phyloP scores from a whole-genome alignment of 768 basidiomycete species.

The Leucocoprinus leucothites region DNA sequence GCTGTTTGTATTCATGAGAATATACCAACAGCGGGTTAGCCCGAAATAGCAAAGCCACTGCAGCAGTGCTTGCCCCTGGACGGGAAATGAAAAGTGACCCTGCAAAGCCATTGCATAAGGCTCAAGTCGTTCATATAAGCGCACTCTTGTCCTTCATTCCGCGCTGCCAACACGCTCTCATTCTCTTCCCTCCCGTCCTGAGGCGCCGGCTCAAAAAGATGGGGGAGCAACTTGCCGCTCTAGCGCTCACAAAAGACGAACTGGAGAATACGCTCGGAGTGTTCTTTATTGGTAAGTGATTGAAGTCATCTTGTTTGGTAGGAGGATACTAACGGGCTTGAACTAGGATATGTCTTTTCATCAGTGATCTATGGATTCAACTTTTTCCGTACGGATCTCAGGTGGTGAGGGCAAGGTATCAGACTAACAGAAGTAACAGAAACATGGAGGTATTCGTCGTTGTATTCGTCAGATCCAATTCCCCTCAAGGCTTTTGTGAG shows the following conservation, averaged over 20 bases:
- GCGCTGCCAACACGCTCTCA: background rate
- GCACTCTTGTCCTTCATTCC: background rate
- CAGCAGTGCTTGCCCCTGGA: background rate
- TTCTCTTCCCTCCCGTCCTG: background rate
- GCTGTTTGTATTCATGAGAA: background rate
- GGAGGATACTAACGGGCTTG: background rate
- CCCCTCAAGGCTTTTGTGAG: constrained; percentile 20
- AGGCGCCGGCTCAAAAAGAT: background rate
- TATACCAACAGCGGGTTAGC: background rate
- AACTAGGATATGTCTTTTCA: constrained; percentile 22
- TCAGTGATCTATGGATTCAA: constrained; percentile 27
- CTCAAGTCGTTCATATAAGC: background rate
- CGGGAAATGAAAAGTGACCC: background rate
- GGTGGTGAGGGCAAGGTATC: background rate
- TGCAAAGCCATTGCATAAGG: background rate
- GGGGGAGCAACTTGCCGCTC: background rate
- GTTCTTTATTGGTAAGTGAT: constrained; percentile 21
- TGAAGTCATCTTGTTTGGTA: background rate
- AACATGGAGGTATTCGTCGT: constrained; percentile 25
- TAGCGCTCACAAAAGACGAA: constrained; percentile 10
- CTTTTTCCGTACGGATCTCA: constrained; percentile 23
- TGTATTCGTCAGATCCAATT: constrained; percentile 15
- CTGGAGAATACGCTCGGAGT: constrained; percentile 25
- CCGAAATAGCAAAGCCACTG: background rate
- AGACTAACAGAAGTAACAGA: constrained; percentile 15